Base-by-base conservation (phyloP, 164 flowering plant species). In the Chimonanthus praecox region DNA sequence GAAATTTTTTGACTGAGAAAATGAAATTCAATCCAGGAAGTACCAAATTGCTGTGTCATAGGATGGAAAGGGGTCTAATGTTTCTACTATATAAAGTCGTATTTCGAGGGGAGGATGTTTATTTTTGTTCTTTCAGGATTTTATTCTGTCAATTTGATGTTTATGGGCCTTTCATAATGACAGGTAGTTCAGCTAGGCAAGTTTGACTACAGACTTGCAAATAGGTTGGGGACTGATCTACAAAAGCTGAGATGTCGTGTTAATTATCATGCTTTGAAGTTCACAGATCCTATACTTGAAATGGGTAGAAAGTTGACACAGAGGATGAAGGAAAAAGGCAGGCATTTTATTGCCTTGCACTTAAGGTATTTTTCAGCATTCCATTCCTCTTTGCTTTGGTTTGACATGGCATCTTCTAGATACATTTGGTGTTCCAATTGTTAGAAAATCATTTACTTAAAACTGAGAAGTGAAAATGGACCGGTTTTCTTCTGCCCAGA, bases 231-330 rank as follows among this genome's bases (percentile, higher is more conserved):
- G 6, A 83, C 85, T 45, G 92, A 90, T 70, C 73, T 90, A 71
- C 97, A 92, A 61, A 92, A 92, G 82, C 81, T 92, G 76, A 87
- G 97, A 85, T 92, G 97, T 75, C 85, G 94, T 77, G 97, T 90
- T 46, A 90, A 92, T 73, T 92, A 90, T 82, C 95, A 92, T 82
- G 94, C 91, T 75, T 76, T 92, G 79, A 87, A 81, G 80, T 92
- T 90, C 72, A 87, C 94, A n/a, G 78, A 84, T 73, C 83, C 91
- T 69, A 90, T 92, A 64, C 71, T 51, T 60, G 71, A 82, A 70
- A 90, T 90, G 95, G 95, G 89, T 51, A 64, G 79, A 73, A 76
- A 71, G 63, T 76, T 92, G 83, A 88, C 86, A 50, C 77, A 81
- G 6, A 82, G 90, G 62, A 92, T 92, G 95, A 86, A 88, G 74